These are phyloP conservation scores for Fusarium anthophilum DNA, from an alignment of 2,329 filamentous ascomycete species.

Conservation along the genomic window DNA sequence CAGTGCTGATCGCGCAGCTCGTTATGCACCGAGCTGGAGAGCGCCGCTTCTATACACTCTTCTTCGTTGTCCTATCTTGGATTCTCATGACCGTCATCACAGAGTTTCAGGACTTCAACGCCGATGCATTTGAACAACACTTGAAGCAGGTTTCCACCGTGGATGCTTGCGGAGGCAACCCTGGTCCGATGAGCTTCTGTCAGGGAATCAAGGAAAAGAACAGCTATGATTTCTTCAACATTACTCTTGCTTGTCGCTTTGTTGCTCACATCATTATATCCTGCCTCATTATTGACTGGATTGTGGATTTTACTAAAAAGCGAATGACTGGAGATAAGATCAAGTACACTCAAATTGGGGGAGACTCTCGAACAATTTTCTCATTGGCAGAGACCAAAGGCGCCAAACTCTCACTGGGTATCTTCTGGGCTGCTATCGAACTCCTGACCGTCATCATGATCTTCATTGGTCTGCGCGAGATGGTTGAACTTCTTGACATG, in stretches of 20 bases:
- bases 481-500: not conserved
- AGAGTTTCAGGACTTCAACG: not conserved
- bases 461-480: not conserved
- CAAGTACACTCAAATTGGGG: not conserved
- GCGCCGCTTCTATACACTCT: not conserved
- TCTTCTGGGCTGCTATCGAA: not conserved
- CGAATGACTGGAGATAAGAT: not conserved
- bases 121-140: not conserved
- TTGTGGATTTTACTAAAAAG: not conserved
- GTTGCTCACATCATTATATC: not conserved
- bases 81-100: not conserved
- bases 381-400: not conserved
- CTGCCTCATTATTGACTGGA: not conserved
- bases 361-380: not conserved
- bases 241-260: not conserved
- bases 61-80: not conserved
- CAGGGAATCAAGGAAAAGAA: not conserved
- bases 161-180: not conserved
- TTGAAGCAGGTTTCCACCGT: not conserved
- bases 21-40: not conserved
- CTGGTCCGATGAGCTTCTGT: not conserved
- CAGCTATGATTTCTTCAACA: not conserved
- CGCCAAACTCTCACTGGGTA: not conserved
- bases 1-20: not conserved
- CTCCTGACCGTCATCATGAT: not conserved